Evolutionary conservation across 495 filamentous ascomycete species (phyloP).

Genomic region (Ramalina intermedia): DNA sequence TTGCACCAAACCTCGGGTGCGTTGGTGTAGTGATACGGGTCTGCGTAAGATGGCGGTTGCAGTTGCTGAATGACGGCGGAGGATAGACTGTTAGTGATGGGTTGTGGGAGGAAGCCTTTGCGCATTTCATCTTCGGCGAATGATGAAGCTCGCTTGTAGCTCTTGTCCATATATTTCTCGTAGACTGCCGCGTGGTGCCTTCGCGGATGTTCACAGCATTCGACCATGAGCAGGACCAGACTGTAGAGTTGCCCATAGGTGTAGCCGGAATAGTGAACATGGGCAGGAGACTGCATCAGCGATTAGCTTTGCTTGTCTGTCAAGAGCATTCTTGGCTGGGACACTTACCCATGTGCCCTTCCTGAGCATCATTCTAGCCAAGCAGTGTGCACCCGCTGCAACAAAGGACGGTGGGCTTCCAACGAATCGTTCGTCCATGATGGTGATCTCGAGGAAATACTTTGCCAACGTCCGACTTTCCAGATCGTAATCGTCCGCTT

Average conservation of each 20-base stretch:
- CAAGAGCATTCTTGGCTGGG: background rate
- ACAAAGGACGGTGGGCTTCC: slow-evolving; percentile 77
- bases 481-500: slow-evolving; percentile 93
- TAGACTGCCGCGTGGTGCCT: slow-evolving; percentile 77
- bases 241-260: slow-evolving; percentile 71
- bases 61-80: background rate
- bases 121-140: slow-evolving; percentile 63
- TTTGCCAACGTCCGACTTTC: slow-evolving; percentile 93
- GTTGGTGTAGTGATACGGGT: slow-evolving; percentile 4
- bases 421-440: slow-evolving; percentile 98
- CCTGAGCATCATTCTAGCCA: slow-evolving; percentile 73
- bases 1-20: background rate
- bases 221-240: slow-evolving; percentile 58
- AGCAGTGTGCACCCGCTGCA: slow-evolving; percentile 83
- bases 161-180: slow-evolving; percentile 76
- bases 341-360: slow-evolving; percentile 83
- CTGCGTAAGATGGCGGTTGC: background rate
- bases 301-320: slow-evolving; percentile 19
- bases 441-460: slow-evolving; percentile 90
- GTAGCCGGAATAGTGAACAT: slow-evolving; percentile 87
- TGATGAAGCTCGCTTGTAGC: slow-evolving; percentile 67
- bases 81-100: slow-evolving; percentile 9
- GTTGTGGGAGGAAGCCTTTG: slow-evolving; percentile 33
- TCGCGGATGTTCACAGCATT: slow-evolving; percentile 70
- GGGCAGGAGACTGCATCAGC: slow-evolving; percentile 48